Evolutionary conservation across 139 green algal genomes (phyloP).

Genomic region (Picochlorum sp.): DNA sequence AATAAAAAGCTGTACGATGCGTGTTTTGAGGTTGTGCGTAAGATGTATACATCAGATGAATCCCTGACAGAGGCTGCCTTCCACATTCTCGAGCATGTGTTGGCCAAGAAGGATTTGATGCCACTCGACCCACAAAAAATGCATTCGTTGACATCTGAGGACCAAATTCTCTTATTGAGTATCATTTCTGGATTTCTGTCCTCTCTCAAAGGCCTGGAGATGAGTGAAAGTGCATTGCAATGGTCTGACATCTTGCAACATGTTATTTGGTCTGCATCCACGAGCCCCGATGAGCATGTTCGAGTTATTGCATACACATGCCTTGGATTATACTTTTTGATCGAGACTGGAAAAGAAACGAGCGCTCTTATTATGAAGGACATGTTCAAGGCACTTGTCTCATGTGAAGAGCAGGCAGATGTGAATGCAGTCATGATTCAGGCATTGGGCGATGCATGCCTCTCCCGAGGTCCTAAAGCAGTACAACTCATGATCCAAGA

Average conservation of each 20-base stretch:
- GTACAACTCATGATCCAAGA: slow-evolving; percentile 11
- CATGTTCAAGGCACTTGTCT: slow-evolving; percentile 12
- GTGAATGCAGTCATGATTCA: slow-evolving; percentile 11
- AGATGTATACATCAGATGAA: slow-evolving; percentile 23
- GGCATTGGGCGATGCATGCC: slow-evolving; percentile 28
- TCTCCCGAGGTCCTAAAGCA: slow-evolving; percentile 13
- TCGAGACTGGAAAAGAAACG: slow-evolving; percentile 18
- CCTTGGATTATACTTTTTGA: slow-evolving; percentile 42
- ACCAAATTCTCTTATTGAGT: neutral
- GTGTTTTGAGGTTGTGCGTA: slow-evolving; percentile 23
- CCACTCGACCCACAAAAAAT: neutral
- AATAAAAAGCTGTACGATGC: slow-evolving; percentile 19
- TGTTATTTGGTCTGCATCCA: slow-evolving; percentile 11
- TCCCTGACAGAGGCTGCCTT: slow-evolving; percentile 33
- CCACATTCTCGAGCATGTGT: slow-evolving; percentile 6
- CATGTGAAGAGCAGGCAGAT: neutral
- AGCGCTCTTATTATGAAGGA: neutral
- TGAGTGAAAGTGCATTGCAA: neutral
- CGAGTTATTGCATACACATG: slow-evolving; percentile 27
- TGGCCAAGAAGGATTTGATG: neutral
- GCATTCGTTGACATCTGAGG: neutral
- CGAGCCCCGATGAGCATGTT: slow-evolving; percentile 7
- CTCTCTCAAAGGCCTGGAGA: neutral
- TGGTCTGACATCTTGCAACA: slow-evolving; percentile 18
- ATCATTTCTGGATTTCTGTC: neutral